A percentile compares a stretch with the other conserved stretches of the same genome.
These are phyloP conservation scores for Trichopus zeylanicus DNA, from an alignment of 116 monocot species.

Conservation along the genomic window DNA sequence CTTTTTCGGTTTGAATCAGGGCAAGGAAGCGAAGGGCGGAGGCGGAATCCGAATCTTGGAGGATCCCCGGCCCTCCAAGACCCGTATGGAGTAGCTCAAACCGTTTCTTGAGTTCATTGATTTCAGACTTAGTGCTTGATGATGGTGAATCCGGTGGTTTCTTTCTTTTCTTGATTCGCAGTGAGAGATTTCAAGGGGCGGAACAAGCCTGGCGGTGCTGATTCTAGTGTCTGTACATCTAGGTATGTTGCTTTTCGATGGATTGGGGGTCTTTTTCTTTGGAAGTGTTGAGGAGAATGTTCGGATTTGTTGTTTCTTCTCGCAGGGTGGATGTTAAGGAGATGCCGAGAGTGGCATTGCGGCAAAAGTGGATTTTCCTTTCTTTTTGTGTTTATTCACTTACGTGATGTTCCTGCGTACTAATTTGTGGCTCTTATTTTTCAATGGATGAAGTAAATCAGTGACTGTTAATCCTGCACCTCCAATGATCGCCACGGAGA, in stretches of 20 bases:
- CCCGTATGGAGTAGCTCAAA: background rate
- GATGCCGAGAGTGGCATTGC: background rate
- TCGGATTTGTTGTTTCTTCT: background rate
- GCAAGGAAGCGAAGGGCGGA: background rate
- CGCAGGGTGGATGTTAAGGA: background rate
- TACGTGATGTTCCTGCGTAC: background rate
- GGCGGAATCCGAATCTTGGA: background rate
- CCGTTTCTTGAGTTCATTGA: background rate
- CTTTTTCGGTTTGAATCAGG: background rate
- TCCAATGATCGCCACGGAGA: background rate
- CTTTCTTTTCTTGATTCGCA: background rate
- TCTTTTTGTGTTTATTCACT: background rate
- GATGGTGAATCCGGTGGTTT: background rate
- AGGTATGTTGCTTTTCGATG: background rate
- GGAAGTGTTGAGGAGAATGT: background rate
- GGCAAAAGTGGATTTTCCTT: background rate
- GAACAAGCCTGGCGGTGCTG: background rate
- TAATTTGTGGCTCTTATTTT: background rate
- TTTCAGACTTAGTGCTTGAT: background rate
- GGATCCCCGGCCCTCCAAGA: background rate
- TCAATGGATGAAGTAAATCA: background rate
- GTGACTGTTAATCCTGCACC: background rate
- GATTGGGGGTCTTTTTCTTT: background rate
- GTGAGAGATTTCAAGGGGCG: conserved; percentile 2
- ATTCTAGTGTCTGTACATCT: background rate